Evolutionary conservation across 1,139 yeast genomes (phyloP).

Genomic region (Pichia sp.): DNA sequence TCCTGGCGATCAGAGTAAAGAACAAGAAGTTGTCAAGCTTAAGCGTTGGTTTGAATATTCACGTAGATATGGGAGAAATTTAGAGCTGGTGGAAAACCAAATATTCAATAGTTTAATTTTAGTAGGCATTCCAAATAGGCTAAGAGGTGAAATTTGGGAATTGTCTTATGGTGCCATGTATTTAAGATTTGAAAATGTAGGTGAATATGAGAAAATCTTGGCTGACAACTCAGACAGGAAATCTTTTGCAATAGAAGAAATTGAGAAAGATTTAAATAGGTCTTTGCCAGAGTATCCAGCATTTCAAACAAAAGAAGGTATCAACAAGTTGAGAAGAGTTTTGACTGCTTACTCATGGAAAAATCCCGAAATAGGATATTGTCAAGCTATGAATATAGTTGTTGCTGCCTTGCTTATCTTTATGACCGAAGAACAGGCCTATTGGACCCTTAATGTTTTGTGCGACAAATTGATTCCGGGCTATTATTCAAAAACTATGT

Average conservation of each 20-base stretch:
- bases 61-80: constrained; percentile 75
- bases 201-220: constrained; percentile 55
- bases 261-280: constrained; percentile 90
- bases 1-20: constrained; percentile 80
- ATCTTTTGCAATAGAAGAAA: constrained; percentile 89
- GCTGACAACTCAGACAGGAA: constrained; percentile 56
- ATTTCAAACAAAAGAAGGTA: constrained; percentile 83
- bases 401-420: constrained; percentile 89
- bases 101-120: constrained; percentile 78
- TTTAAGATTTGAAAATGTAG: constrained; percentile 57
- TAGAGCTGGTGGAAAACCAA: constrained; percentile 69
- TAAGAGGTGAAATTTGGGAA: constrained; percentile 97
- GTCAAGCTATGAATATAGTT: constrained; percentile 99
- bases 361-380: constrained; percentile 95
- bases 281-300: constrained; percentile 96
- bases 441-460: constrained; percentile 78
- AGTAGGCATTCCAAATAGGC: constrained; percentile 77
- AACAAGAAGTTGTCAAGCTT: constrained; percentile 28
- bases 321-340: constrained; percentile 76
- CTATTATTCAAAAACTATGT: constrained; percentile 95
- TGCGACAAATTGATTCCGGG: constrained; percentile 91
- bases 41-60: constrained; percentile 92
- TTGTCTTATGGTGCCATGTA: constrained; percentile 83
- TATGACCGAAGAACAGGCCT: constrained; percentile 97
- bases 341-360: constrained; percentile 95